Evolutionary conservation across 495 filamentous ascomycete species (phyloP).

Genomic region (Aspergillus heteromorphus): DNA sequence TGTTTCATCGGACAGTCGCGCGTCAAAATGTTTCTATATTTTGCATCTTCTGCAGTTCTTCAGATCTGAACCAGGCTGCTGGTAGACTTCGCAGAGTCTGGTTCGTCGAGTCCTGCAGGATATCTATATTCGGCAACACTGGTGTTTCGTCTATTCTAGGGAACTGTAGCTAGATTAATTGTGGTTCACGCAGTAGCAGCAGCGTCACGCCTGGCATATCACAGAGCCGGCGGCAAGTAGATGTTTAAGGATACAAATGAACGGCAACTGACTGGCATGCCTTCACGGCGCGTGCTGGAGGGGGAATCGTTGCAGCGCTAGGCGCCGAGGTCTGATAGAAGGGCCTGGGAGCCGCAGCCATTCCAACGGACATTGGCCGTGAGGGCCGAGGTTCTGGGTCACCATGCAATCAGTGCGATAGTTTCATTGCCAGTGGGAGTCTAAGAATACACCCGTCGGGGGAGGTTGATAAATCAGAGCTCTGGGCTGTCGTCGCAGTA

Average conservation of each 20-base stretch:
- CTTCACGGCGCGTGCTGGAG: conserved; percentile 9
- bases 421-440: conserved; percentile 12
- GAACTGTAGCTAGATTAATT: conserved; percentile 16
- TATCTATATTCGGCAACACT: conserved; percentile 40
- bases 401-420: conserved; percentile 3
- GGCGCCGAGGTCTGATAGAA: conserved; percentile 17
- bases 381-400: not conserved
- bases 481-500: conserved; percentile 20
- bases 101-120: conserved; percentile 19
- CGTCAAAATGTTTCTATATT: conserved; percentile 45
- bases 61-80: conserved; percentile 23
- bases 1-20: conserved; percentile 42
- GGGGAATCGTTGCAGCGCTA: conserved; percentile 7
- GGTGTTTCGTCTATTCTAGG: conserved; percentile 27
- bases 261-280: conserved; percentile 3
- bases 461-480: conserved; percentile 3
- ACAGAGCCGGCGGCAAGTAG: conserved; percentile 19
- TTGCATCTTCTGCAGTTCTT: conserved; percentile 33
- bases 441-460: conserved; percentile 17
- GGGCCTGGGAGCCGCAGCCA: conserved; percentile 5
- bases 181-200: conserved; percentile 1
- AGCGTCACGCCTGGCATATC: conserved; percentile 9
- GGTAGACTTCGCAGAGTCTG: conserved; percentile 17
- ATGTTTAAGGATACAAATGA: not conserved
- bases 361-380: conserved; percentile 4